Percentiles rank a stretch among this genome's conserved stretches.
phyloP scores from a whole-genome alignment of 305 asterid species.

The Rubia occidens region DNA sequence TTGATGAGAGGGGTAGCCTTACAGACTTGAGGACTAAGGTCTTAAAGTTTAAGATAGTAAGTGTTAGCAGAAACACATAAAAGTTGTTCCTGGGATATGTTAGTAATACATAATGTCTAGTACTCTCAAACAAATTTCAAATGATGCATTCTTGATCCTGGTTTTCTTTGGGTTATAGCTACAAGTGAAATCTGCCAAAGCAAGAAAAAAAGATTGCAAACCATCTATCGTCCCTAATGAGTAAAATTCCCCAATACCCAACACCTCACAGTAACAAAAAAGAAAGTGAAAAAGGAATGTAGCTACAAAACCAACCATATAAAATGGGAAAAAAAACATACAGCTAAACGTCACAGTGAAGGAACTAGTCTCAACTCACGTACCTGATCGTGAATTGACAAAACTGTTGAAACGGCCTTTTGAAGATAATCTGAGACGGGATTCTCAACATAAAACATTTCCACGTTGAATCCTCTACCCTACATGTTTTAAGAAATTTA shows the following conservation, averaged over 20 bases:
- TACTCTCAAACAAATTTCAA: neutral
- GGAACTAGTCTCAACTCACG: neutral
- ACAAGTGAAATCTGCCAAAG: neutral
- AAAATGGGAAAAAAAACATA: neutral
- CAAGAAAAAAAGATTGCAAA: neutral
- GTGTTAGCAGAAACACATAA: neutral
- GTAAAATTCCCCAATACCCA: neutral
- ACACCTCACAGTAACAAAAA: neutral
- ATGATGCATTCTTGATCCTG: neutral
- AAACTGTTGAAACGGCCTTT: constrained; percentile 66
- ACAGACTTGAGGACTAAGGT: neutral
- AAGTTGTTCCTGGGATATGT: neutral
- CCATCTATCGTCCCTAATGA: neutral
- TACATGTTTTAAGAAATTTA: constrained; percentile 24
- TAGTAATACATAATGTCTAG: neutral
- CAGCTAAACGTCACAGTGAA: no score
- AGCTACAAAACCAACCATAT: neutral
- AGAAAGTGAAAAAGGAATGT: neutral
- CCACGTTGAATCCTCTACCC: constrained; percentile 92
- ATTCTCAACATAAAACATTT: constrained; percentile 65
- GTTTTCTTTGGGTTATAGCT: neutral
- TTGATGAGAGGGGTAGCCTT: neutral
- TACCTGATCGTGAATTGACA: constrained; percentile 79
- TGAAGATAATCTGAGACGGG: constrained; percentile 78
- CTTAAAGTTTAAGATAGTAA: neutral